Base-by-base conservation (phyloP, 2,329 filamentous ascomycete species). In the Ophiosphaerella korrae region DNA sequence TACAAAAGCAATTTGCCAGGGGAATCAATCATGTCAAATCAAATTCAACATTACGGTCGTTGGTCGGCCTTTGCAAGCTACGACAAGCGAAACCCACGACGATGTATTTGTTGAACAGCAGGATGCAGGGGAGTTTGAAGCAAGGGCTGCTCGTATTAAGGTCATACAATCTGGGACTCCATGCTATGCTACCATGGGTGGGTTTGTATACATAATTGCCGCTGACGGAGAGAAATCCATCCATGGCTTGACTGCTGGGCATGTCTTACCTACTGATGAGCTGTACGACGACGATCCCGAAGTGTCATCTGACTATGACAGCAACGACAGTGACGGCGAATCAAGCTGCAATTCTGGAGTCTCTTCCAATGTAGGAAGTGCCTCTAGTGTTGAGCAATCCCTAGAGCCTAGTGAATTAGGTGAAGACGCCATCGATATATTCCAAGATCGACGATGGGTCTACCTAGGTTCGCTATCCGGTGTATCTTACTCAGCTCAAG, bases 221-320 rank as follows among this genome's bases (percentile, higher is more conserved):
- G 9, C 34, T 7, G 5, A 38, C 33, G 44, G 42, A n/a, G n/a
- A 11, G 7, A 21, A 11, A 12, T 16, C 39, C 13, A 24, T 42
- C 21, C 43, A 43, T 21, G 49, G 49, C 7, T 36, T 52, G 33
- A 52, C 49, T 12, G 44, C 39, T n/a, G 49, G 43, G 1, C 49
- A 52, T 14, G 24, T 38, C 2, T 16, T 45, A 3, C 24, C 42
- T 9, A 8, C 24, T 16, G 37, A 43, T n/a, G 23, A 21, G 7
- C 8, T 26, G 2, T 16, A 9, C 31, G 36, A 35, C 4, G 37
- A 32, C 29, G 32, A 14, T 8, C 3, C 11, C 8, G 11, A 14
- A 7, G 3, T 9, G 3, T 6, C 16, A 14, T 14, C 8, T 3
- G 23, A 41, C 11, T 3, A n/a, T 7, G 38, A 41, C 7, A 31